phyloP scores from a whole-genome alignment of 306 rosid species.

The Rubus idaeus region DNA sequence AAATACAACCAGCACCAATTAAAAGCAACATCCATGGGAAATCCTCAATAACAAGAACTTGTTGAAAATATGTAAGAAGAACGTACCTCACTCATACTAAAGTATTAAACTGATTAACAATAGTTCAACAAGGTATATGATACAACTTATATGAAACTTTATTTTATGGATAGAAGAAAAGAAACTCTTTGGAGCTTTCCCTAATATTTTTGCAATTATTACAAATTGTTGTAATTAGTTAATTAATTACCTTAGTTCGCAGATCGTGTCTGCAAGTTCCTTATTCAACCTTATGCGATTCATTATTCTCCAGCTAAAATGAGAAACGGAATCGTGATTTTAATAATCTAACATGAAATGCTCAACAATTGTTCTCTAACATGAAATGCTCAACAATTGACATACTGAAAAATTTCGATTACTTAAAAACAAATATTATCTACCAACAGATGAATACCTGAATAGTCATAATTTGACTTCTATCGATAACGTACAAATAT shows the following conservation, averaged over 20 bases:
- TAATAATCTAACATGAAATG: too few species aligned
- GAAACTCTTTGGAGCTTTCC: not conserved
- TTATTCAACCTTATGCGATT: slow-evolving; percentile 19
- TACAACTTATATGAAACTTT: not conserved
- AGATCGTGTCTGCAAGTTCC: slow-evolving; percentile 35
- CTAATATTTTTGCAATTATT: not conserved
- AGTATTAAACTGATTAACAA: not conserved
- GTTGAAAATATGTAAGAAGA: not conserved
- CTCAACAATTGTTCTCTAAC: too few species aligned
- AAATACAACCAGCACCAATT: not conserved
- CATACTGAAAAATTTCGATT: not conserved
- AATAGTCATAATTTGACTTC: not conserved
- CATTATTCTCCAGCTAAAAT: slow-evolving; percentile 26
- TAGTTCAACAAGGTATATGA: not conserved
- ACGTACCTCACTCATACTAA: not conserved
- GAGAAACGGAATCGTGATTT: too few species aligned
- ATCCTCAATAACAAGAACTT: not conserved
- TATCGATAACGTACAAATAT: too few species aligned
- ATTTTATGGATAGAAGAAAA: not conserved
- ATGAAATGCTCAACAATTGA: too few species aligned
- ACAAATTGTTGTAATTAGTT: not conserved
- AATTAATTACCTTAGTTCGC: slow-evolving; percentile 25
- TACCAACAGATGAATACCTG: not conserved
- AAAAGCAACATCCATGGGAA: not conserved
- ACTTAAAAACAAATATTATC: not conserved